A percentile compares a stretch with the other conserved stretches of the same genome.
Evolutionary conservation across 2,329 filamentous ascomycete species (phyloP).

Genomic region (Exophiala sp.): DNA sequence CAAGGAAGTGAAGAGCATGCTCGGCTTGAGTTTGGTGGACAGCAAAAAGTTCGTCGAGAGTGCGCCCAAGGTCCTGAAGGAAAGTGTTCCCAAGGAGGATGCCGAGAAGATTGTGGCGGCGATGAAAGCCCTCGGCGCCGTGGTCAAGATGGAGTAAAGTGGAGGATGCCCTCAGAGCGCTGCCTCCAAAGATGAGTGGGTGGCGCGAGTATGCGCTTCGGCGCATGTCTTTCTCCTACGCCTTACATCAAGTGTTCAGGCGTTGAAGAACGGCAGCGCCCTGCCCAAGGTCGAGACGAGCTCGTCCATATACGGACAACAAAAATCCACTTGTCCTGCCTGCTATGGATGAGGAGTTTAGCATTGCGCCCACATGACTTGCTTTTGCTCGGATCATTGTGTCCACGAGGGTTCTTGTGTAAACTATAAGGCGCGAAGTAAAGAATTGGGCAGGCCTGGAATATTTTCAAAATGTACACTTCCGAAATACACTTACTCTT

Average conservation of each 20-base stretch:
- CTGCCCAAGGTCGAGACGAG: too few species aligned
- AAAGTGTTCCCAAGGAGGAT: slow-evolving; percentile 97
- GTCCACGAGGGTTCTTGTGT: slow-evolving; percentile 1
- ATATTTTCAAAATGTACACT: slow-evolving; percentile 5
- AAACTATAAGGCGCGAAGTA: not conserved
- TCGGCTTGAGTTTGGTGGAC: slow-evolving; percentile 93
- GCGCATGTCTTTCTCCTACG: too few species aligned
- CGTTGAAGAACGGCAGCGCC: too few species aligned
- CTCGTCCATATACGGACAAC: too few species aligned
- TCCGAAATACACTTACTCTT: not conserved
- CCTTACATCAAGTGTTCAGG: too few species aligned
- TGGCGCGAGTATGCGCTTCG: too few species aligned
- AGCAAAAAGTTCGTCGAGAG: slow-evolving; percentile 99
- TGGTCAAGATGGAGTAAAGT: slow-evolving; percentile 74
- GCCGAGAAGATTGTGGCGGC: slow-evolving; percentile 96
- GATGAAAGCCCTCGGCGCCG: slow-evolving; percentile 87
- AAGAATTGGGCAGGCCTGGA: slow-evolving; percentile 2
- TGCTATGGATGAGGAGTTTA: too few species aligned
- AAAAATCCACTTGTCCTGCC: too few species aligned
- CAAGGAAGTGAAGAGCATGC: slow-evolving; percentile 97
- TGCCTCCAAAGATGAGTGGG: not conserved
- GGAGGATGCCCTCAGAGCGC: not conserved
- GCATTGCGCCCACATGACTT: too few species aligned
- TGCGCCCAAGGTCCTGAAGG: slow-evolving; percentile 97
- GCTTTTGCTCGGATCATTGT: too few species aligned